A percentile compares a stretch with the other conserved stretches of the same genome.
phyloP scores from a whole-genome alignment of 202 grass and related monocot species.

The Saccharum hybrid region DNA sequence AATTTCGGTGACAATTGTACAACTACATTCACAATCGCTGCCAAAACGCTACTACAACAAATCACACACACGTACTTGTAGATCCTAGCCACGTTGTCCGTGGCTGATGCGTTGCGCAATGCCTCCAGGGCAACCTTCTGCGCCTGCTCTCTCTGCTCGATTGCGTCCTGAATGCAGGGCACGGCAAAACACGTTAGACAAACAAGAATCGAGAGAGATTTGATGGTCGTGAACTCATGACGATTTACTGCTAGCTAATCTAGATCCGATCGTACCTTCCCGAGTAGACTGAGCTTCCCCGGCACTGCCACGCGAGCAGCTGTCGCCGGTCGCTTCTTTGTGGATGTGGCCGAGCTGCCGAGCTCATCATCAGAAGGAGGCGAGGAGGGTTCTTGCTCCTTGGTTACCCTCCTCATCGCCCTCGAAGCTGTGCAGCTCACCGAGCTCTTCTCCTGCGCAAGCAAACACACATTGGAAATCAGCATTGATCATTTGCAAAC shows the following conservation, averaged over 20 bases:
- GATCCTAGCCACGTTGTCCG: conserved; percentile 70
- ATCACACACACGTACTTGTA: conserved; percentile 59
- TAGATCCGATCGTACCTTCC: conserved; percentile 58
- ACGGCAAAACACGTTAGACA: neutral
- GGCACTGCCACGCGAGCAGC: conserved; percentile 57
- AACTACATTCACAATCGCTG: neutral
- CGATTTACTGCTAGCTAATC: too few species aligned
- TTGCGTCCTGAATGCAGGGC: conserved; percentile 59
- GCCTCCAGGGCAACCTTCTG: conserved; percentile 89
- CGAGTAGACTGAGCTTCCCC: conserved; percentile 62
- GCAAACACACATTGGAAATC: neutral
- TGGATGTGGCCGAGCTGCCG: conserved; percentile 53
- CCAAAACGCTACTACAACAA: neutral
- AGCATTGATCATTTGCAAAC: neutral
- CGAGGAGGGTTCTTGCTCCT: conserved; percentile 49
- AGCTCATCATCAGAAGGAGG: conserved; percentile 56
- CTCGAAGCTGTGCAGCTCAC: conserved; percentile 45
- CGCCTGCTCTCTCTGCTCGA: conserved; percentile 73
- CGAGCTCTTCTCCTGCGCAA: conserved; percentile 70
- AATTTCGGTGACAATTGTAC: neutral
- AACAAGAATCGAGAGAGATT: neutral
- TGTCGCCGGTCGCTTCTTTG: conserved; percentile 48
- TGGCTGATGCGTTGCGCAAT: conserved; percentile 81
- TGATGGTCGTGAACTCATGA: neutral
- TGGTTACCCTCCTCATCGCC: conserved; percentile 42